Evolutionary conservation across 768 basidiomycete genomes (phyloP).

Genomic region (Steccherinum ochraceum): DNA sequence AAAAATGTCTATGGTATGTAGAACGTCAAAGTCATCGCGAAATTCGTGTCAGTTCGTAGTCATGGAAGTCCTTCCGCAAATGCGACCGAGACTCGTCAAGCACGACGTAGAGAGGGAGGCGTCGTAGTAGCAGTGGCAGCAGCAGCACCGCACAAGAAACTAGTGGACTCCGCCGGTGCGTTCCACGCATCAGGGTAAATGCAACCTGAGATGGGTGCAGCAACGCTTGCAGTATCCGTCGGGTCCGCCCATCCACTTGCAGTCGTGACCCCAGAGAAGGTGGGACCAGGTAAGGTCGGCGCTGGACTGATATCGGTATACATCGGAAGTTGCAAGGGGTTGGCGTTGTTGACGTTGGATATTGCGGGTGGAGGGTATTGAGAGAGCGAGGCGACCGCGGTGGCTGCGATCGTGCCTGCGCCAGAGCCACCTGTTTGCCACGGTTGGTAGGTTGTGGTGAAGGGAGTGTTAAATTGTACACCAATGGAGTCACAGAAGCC

Average conservation of each 20-base stretch:
- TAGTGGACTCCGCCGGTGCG: constrained; percentile 12
- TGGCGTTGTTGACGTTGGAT: constrained; percentile 33
- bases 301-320: constrained; percentile 59
- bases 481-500: constrained; percentile 62
- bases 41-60: too few relatives aligned
- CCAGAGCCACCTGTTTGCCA: constrained; percentile 68
- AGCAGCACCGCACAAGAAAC: constrained; percentile 16
- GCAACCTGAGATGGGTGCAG: constrained; percentile 57
- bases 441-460: constrained; percentile 49
- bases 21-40: too few relatives aligned
- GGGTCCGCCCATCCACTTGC: constrained; percentile 46
- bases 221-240: constrained; percentile 44
- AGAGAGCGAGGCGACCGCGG: constrained; percentile 33
- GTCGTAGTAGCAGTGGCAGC: constrained; percentile 9
- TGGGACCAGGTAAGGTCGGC: constrained; percentile 49
- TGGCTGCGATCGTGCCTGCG: constrained; percentile 40
- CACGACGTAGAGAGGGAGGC: too few relatives aligned
- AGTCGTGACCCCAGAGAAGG: constrained; percentile 36
- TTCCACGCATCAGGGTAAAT: constrained; percentile 55
- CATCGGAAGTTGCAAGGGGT: constrained; percentile 43
- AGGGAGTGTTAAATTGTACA: constrained; percentile 28
- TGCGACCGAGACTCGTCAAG: too few relatives aligned
- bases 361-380: constrained; percentile 54
- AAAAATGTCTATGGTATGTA: too few relatives aligned
- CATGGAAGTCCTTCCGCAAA: too few relatives aligned